These are phyloP conservation scores for Trypethelium eluteriae DNA, from an alignment of 495 filamentous ascomycete species.

Conservation along the genomic window DNA sequence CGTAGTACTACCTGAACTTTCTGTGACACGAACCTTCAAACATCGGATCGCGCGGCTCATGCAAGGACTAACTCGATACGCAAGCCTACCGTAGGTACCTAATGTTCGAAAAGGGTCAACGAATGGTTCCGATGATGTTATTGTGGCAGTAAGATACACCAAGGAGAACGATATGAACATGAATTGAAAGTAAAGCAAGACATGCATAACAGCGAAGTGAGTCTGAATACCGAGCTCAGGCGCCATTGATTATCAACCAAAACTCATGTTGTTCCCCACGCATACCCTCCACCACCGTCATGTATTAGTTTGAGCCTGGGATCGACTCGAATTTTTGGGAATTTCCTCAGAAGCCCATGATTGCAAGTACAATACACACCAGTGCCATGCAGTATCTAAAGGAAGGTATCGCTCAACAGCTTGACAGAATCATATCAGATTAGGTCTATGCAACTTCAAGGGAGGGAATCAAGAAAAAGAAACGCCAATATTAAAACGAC, in stretches of 20 bases:
- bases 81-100: not conserved
- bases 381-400: constrained; percentile 11
- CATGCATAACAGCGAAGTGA: constrained; percentile 6
- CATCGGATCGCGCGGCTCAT: not conserved
- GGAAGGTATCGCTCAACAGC: constrained; percentile 11
- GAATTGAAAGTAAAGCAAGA: constrained; percentile 7
- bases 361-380: not conserved
- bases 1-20: not conserved
- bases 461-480: constrained; percentile 13
- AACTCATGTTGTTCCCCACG: not conserved
- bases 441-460: constrained; percentile 29
- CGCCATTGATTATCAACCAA: constrained; percentile 1
- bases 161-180: constrained; percentile 9
- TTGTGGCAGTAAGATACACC: constrained; percentile 9
- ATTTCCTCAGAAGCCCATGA: not conserved
- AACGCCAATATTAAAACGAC: constrained; percentile 8
- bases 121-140: not conserved
- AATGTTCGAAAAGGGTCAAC: not conserved
- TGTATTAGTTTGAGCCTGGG: constrained; percentile 1
- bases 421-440: constrained; percentile 19
- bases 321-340: constrained; percentile 6
- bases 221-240: constrained; percentile 2
- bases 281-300: not conserved
- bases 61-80: not conserved
- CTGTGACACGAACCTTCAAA: not conserved